Base-by-base conservation (phyloP, 1,284 basidiomycete genomes). In the Ustilago trichophora region DNA sequence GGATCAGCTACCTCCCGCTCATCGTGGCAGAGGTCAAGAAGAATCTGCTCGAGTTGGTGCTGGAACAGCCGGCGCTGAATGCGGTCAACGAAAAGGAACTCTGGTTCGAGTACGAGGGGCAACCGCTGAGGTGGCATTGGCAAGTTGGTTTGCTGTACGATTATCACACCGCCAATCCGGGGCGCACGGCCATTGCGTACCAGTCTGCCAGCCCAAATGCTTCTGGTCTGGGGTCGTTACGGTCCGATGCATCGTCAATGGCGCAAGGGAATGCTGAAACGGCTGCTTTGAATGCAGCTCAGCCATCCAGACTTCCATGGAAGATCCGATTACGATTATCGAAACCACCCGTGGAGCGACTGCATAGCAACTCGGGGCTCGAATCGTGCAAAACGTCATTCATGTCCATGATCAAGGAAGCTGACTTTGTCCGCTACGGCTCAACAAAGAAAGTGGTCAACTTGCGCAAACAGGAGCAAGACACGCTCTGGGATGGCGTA, bases 371-470 rank as follows among this genome's bases (percentile, higher is more conserved):
- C 24, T 42, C 63, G 4, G 58, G 67, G 6, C 43, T 74, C 13
- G 68, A 69, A 37, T 55, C 57, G 6, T 71, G 72, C 65, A 60
- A 72, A 35, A 59, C 65, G 6, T 63, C 54, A 24, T 78, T 75
- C 58, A 78, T 78, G 76, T 68, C 67, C 22, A 69, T 71, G 67
- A 58, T 76, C 58, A 78, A 78, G 27, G 75, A 76, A 42, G 75
- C 76, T 24, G 76, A 78, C 58, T 76, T 76, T 56, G 75, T 78
- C 2, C 68, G 75, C 11, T 73, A 66, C 31, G 76, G 76, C 16
- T 75, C 60, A 13, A 76, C 76, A 5, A 73, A 72, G 40, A 55
- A 64, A 25, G 75, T 78, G 13, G 59, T 58, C 43, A 76, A 76
- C 33, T 44, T 78, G 16, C 26, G 76, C 5, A 70, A 65, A 45